These are phyloP conservation scores for Dactylonectria macrodidyma DNA, from an alignment of 2,329 filamentous ascomycete species.

Conservation along the genomic window DNA sequence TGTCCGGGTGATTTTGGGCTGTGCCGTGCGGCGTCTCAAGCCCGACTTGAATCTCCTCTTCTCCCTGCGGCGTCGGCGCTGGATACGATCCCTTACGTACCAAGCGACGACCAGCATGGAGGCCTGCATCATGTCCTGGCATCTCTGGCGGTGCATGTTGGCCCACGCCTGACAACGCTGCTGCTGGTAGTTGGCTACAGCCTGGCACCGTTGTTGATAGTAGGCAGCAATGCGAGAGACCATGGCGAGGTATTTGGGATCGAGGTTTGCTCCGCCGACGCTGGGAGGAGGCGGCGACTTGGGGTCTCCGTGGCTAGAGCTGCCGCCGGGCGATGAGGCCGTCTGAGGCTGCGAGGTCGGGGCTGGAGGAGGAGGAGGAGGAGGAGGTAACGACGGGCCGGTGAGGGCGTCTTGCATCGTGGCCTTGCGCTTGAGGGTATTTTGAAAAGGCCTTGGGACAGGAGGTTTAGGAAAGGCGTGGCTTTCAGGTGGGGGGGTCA, in stretches of 20 bases:
- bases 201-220: constrained; percentile 65
- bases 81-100: constrained; percentile 65
- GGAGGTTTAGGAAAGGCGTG: constrained; percentile 50
- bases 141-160: constrained; percentile 61
- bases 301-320: constrained; percentile 38
- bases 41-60: constrained; percentile 59
- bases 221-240: constrained; percentile 63
- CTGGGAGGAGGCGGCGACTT: constrained; percentile 42
- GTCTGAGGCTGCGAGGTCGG: constrained; percentile 45
- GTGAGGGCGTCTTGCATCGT: constrained; percentile 46
- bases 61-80: constrained; percentile 57
- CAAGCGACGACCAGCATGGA: constrained; percentile 65
- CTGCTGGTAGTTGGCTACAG: constrained; percentile 63
- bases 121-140: constrained; percentile 64
- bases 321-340: constrained; percentile 39
- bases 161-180: constrained; percentile 65
- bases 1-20: constrained; percentile 55
- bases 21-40: constrained; percentile 52
- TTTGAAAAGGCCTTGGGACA: constrained; percentile 47
- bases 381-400: constrained; percentile 41
- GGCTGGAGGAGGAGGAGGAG: constrained; percentile 40
- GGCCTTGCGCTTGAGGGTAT: constrained; percentile 47
- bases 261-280: constrained; percentile 49
- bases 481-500: constrained; percentile 49
- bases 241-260: constrained; percentile 62